Evolutionary conservation across 306 rosid genomes (phyloP).

Genomic region (Parietaria judaica): DNA sequence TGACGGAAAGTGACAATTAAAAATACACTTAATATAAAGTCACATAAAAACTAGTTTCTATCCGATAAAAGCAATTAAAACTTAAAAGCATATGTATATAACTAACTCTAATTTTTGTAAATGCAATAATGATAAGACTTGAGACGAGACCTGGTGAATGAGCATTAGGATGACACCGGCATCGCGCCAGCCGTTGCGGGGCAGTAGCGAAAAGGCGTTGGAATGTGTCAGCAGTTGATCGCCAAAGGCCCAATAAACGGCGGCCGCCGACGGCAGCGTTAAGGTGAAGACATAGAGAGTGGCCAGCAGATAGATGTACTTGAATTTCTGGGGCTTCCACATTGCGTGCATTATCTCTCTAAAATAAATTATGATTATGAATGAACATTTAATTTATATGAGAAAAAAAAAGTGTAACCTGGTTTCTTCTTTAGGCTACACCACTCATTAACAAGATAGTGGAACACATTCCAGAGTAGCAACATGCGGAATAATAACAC

Average conservation of each 20-base stretch:
- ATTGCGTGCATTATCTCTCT: constrained; percentile 99
- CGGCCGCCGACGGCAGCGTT: constrained; percentile 78
- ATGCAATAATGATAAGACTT: not conserved
- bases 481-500: too few species aligned
- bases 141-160: constrained; percentile 68
- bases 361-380: constrained; percentile 10
- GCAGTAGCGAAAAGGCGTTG: constrained; percentile 82
- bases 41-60: too few species aligned
- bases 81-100: too few species aligned
- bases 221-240: constrained; percentile 71
- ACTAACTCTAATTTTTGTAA: not conserved
- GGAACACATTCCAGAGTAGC: too few species aligned
- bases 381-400: not conserved
- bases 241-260: constrained; percentile 95
- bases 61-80: too few species aligned
- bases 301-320: constrained; percentile 66
- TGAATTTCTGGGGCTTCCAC: constrained; percentile 97
- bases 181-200: constrained; percentile 68
- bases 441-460: too few species aligned
- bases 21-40: too few species aligned
- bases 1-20: too few species aligned
- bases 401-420: too few species aligned
- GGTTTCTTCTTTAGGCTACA: too few species aligned
- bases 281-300: constrained; percentile 83
- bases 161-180: constrained; percentile 73